phyloP scores from a whole-genome alignment of 2,329 filamentous ascomycete genomes.

The Thelonectria discophora region DNA sequence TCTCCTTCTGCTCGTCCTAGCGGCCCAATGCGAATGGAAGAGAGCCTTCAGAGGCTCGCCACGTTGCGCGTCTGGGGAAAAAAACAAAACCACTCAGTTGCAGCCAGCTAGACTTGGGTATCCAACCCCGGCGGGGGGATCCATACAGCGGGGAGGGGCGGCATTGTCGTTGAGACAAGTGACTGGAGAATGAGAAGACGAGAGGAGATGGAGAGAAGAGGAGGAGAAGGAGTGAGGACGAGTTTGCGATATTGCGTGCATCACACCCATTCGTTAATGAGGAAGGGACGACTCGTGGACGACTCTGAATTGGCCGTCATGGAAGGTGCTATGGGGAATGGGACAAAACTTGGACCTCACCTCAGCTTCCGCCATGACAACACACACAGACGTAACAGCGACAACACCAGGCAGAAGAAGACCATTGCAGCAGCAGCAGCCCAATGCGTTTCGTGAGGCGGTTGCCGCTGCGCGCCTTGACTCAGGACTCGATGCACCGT shows the following conservation, averaged over 20 bases:
- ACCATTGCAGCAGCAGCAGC: neutral
- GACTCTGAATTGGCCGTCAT: too few species aligned
- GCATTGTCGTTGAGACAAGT: neutral
- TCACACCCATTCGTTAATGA: neutral
- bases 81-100: constrained; percentile 43
- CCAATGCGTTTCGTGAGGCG: constrained; percentile 18
- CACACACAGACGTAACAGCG: too few species aligned
- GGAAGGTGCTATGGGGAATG: too few species aligned
- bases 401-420: too few species aligned
- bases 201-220: neutral
- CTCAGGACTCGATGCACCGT: constrained; percentile 1
- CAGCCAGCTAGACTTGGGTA: constrained; percentile 38
- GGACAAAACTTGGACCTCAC: too few species aligned
- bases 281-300: too few species aligned
- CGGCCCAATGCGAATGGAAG: constrained; percentile 32
- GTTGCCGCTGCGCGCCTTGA: neutral
- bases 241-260: neutral
- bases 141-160: constrained; percentile 16
- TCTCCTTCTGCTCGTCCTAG: neutral
- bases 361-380: too few species aligned
- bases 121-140: constrained; percentile 1
- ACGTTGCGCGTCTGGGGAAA: constrained; percentile 47
- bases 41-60: constrained; percentile 44
- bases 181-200: neutral
- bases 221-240: too few species aligned